phyloP scores from a whole-genome alignment of 192 early-diverging fungal species.

The Backusella morwellensis region DNA sequence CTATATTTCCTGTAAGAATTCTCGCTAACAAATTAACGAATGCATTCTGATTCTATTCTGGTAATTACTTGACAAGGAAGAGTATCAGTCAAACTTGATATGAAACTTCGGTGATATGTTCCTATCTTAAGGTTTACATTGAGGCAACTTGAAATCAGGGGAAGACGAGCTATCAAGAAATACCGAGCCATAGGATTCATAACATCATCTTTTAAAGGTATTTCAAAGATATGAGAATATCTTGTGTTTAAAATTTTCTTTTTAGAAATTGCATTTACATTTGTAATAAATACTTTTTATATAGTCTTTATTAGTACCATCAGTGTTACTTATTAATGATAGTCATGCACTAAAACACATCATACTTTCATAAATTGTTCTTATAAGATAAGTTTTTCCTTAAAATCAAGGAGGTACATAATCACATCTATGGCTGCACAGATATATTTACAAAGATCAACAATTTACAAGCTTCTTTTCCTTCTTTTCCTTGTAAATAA shows the following conservation, averaged over 20 bases:
- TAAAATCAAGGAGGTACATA: not conserved
- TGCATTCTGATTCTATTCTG: not conserved
- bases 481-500: not conserved
- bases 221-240: not conserved
- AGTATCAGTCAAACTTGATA: not conserved
- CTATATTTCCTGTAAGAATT: not conserved
- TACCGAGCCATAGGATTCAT: too few relatives aligned
- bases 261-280: not conserved
- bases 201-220: not conserved
- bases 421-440: not conserved
- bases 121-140: not conserved
- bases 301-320: not conserved
- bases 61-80: too few relatives aligned
- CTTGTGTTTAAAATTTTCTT: not conserved
- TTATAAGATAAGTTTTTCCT: not conserved
- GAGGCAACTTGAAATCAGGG: not conserved
- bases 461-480: not conserved
- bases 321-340: not conserved
- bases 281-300: not conserved
- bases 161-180: not conserved
- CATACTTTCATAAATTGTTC: not conserved
- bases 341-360: not conserved
- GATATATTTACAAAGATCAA: constrained; percentile 1
- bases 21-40: not conserved
- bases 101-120: too few relatives aligned